These are phyloP conservation scores for Acanthamoeba royreba DNA, from an alignment of 208 protist genomes.

Conservation along the genomic window DNA sequence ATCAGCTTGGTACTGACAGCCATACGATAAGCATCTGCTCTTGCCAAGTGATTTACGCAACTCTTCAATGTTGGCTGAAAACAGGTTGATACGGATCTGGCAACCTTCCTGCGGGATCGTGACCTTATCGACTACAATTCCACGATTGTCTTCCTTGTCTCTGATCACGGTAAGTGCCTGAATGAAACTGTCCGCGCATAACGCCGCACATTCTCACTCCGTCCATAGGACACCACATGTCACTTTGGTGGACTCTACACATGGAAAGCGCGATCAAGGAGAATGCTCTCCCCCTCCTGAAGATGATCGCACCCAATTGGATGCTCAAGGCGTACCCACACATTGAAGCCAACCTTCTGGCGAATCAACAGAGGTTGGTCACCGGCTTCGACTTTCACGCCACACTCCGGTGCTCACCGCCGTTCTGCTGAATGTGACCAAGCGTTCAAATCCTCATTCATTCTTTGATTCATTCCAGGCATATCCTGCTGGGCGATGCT, in stretches of 20 bases:
- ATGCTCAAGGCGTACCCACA: neutral
- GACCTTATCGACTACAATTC: slow-evolving; percentile 27
- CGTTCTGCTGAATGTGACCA: neutral
- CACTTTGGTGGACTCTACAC: neutral
- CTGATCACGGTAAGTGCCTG: neutral
- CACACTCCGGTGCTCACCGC: neutral
- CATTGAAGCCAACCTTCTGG: neutral
- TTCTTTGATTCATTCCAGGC: neutral
- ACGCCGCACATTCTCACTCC: too few species aligned
- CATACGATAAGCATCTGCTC: too few species aligned
- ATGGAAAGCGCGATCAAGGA: neutral
- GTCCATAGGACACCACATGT: slow-evolving; percentile 25
- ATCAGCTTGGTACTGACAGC: neutral
- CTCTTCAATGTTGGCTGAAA: too few species aligned
- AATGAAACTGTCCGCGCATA: too few species aligned
- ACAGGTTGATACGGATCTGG: neutral
- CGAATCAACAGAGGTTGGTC: slow-evolving; percentile 7
- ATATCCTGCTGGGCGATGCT: neutral
- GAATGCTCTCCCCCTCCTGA: neutral
- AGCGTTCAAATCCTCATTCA: neutral
- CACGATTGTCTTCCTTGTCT: slow-evolving; percentile 19
- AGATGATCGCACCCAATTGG: slow-evolving; percentile 40
- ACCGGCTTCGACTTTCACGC: slow-evolving; percentile 15
- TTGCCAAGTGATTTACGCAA: too few species aligned
- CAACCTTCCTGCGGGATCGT: neutral